Conservation (phyloP, 805 yeast genomes). For the Candida xyloterini region DNA sequence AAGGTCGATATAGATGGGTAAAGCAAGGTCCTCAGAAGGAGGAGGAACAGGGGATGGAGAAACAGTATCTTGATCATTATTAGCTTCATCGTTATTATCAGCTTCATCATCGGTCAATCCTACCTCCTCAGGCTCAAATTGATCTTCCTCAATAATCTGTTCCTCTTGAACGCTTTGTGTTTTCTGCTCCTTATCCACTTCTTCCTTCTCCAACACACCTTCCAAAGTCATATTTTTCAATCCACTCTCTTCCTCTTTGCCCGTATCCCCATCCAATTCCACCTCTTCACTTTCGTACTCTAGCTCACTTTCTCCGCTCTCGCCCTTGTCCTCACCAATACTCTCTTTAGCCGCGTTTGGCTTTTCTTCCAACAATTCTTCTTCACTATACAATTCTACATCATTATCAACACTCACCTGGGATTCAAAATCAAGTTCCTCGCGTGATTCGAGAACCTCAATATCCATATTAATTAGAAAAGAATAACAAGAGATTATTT, state of each 20-base stretch:
- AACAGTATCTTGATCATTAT: neutral
- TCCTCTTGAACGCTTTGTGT: too few relatives aligned
- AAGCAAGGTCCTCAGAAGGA: neutral
- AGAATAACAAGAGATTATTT: neutral
- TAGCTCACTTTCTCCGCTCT: slow-evolving; percentile 13
- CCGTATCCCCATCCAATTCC: slow-evolving; percentile 14
- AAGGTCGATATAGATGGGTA: slow-evolving; percentile 30
- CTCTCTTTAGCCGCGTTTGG: slow-evolving; percentile 13
- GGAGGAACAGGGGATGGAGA: neutral
- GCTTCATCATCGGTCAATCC: slow-evolving; percentile 10
- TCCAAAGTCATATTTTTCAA: slow-evolving; percentile 9
- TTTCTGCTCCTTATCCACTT: slow-evolving; percentile 3
- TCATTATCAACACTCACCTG: slow-evolving; percentile 9
- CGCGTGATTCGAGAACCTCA: slow-evolving; percentile 11
- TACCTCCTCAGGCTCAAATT: slow-evolving; percentile 12
- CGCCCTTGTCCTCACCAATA: slow-evolving; percentile 20
- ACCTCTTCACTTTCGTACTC: slow-evolving; percentile 32
- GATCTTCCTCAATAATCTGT: neutral
- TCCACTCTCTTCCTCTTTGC: slow-evolving; percentile 17
- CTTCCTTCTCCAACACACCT: neutral
- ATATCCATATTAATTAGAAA: slow-evolving; percentile 12
- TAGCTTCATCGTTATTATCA: neutral
- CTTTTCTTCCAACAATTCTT: slow-evolving; percentile 11
- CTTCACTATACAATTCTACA: slow-evolving; percentile 11
- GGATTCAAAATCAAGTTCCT: slow-evolving; percentile 4